These are phyloP conservation scores for Pholiota conissans DNA, from an alignment of 768 basidiomycete species.

Conservation along the genomic window DNA sequence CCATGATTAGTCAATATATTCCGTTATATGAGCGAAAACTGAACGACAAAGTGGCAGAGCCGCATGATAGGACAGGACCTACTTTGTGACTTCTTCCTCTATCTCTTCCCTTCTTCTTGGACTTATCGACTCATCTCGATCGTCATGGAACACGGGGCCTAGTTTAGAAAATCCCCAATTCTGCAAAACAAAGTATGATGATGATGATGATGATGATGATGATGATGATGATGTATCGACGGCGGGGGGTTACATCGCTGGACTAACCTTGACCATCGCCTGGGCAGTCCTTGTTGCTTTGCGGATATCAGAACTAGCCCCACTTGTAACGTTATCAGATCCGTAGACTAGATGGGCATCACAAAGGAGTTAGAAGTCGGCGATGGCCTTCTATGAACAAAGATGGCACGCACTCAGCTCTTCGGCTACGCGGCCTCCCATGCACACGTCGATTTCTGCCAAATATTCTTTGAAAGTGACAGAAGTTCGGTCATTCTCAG, in stretches of 20 bases:
- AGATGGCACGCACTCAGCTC: constrained; percentile 63
- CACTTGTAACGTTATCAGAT: constrained; percentile 84
- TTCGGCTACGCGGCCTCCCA: constrained; percentile 96
- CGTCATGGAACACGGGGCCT: constrained; percentile 82
- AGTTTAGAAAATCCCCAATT: constrained; percentile 82
- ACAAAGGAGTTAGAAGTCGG: constrained; percentile 18
- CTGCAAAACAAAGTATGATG: constrained; percentile 31
- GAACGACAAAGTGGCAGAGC: background rate
- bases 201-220: constrained; percentile 5
- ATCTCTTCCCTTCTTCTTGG: constrained; percentile 79
- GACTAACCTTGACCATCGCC: constrained; percentile 81
- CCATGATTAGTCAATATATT: constrained; percentile 14
- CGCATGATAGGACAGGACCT: constrained; percentile 30
- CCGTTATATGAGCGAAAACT: constrained; percentile 7
- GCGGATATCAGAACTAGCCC: constrained; percentile 86
- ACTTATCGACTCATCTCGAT: constrained; percentile 70
- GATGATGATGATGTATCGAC: too few species aligned
- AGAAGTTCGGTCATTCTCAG: constrained; percentile 75
- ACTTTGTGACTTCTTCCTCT: constrained; percentile 85
- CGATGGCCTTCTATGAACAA: constrained; percentile 1
- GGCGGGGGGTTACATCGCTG: too few species aligned
- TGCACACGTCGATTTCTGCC: constrained; percentile 84
- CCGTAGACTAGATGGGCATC: constrained; percentile 68
- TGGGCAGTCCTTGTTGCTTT: constrained; percentile 79
- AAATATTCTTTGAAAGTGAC: constrained; percentile 73